Percentiles rank a stretch among this genome's conserved stretches.
These are phyloP conservation scores for Xerocomus potaroensis DNA, from an alignment of 768 basidiomycete genomes.

Conservation along the genomic window DNA sequence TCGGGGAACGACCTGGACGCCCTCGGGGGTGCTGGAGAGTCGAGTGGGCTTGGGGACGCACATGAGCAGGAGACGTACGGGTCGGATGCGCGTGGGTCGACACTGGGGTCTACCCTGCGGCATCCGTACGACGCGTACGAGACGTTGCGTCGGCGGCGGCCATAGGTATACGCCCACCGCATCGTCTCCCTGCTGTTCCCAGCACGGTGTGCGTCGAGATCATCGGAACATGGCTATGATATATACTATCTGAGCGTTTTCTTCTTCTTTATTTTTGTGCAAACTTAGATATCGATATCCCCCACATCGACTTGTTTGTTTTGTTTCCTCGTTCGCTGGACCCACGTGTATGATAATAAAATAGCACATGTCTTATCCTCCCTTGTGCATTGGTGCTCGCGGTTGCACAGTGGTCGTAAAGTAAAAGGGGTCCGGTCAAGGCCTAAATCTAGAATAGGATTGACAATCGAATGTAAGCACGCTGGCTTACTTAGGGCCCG, in stretches of 20 bases:
- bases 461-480: too few species aligned
- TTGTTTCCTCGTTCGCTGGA: background rate
- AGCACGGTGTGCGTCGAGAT: background rate
- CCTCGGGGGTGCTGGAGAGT: background rate
- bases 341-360: background rate
- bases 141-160: constrained; percentile 9
- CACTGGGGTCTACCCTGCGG: background rate
- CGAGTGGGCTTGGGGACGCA: background rate
- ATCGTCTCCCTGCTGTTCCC: too few species aligned
- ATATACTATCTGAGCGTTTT: background rate
- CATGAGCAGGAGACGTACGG: background rate
- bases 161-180: too few species aligned
- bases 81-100: background rate
- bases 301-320: background rate
- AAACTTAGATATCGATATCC: background rate
- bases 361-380: too few species aligned
- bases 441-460: too few species aligned
- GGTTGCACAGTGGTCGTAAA: too few species aligned
- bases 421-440: too few species aligned
- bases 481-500: too few species aligned
- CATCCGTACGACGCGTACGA: constrained; percentile 7
- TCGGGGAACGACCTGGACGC: constrained; percentile 22
- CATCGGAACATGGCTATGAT: background rate
- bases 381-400: too few species aligned
- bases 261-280: background rate